Percentiles rank a stretch among this genome's conserved stretches.
phyloP scores from a whole-genome alignment of 768 basidiomycete species.

The Tylopilus sp. region DNA sequence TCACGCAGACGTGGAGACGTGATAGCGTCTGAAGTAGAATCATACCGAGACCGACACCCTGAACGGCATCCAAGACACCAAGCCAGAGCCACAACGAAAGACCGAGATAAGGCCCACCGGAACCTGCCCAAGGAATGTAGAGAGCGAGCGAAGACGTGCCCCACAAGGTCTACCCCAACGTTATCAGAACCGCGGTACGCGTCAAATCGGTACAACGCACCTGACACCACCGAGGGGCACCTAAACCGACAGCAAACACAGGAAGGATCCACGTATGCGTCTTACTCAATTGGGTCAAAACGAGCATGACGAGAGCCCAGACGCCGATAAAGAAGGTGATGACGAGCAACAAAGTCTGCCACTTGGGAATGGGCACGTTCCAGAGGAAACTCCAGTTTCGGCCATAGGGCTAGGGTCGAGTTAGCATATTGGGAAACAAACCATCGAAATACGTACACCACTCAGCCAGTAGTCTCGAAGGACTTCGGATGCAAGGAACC shows the following conservation, averaged over 20 bases:
- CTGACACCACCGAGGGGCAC: slow-evolving; percentile 95
- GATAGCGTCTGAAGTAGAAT: slow-evolving; percentile 85
- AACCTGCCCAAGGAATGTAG: slow-evolving; percentile 92
- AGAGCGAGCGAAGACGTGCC: slow-evolving; percentile 90
- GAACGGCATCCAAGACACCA: slow-evolving; percentile 89
- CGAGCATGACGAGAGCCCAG: slow-evolving; percentile 71
- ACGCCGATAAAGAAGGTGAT: slow-evolving; percentile 82
- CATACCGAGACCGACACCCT: slow-evolving; percentile 93
- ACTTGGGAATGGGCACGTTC: slow-evolving; percentile 77
- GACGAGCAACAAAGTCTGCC: slow-evolving; percentile 79
- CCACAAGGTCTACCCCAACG: slow-evolving; percentile 73
- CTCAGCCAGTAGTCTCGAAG: slow-evolving; percentile 92
- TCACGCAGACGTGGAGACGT: slow-evolving; percentile 90
- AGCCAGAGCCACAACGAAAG: slow-evolving; percentile 93
- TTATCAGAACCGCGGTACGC: slow-evolving; percentile 1
- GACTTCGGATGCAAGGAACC: slow-evolving; percentile 90
- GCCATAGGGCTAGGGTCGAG: slow-evolving; percentile 65
- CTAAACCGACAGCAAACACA: slow-evolving; percentile 92
- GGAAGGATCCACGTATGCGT: slow-evolving; percentile 94
- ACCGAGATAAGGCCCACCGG: slow-evolving; percentile 82
- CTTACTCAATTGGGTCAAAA: slow-evolving; percentile 85
- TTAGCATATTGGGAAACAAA: slow-evolving; percentile 7
- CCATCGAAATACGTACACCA: slow-evolving; percentile 49
- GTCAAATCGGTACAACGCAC: slow-evolving; percentile 31
- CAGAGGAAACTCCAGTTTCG: slow-evolving; percentile 96